Evolutionary conservation across 2,329 filamentous ascomycete genomes (phyloP), one percentile per base, ranked within the genome.

Genomic region (Aspergillus nomiae): DNA sequence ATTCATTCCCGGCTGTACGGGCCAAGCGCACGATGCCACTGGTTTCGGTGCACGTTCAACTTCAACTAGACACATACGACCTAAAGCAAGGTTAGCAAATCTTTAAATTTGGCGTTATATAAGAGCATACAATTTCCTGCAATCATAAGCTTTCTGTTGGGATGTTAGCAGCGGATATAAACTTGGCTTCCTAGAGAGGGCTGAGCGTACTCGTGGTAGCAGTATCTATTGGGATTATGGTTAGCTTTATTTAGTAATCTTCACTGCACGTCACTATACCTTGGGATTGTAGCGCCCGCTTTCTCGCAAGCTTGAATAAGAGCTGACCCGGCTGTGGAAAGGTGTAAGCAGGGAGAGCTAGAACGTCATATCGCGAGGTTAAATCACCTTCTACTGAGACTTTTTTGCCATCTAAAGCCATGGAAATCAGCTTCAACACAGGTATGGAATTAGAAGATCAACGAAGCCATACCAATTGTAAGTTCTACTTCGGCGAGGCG

Each of bases 301-400:
- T 99, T 97, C 83, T 99, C 95, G 85, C 95, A 99, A 77, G 95
- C 95, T 84, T 99, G 95, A 79, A 99, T 99, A 74, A 99, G 87
- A 76, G 95, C 94, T 73, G 95, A 95, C 70, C 94, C 94, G 82
- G 94, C 94, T 97, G 78, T 79, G 50, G 60, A 63, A 56, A 57
- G 56, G 64, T 65, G 66, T 76, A 63, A 77, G 75, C 53, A 67
- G 55, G 53, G 46, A 61, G 45, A 30, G 65, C 65, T 54, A 64
- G 58, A 48, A 24, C 43, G 38, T 30, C 57, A 50, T 21, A 21
- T 59, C 38, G 14, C 8, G 43, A 36, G 58, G 10, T 19, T 34
- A 41, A 59, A 69, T 68, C 89, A 96, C 93, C 92, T 91, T 97
- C 93, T 79, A 99, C 93, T 67, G 93, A 97, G 61, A 99, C 90